phyloP scores from a whole-genome alignment of 169 alveolate genomes.

The Plasmodium relictum region DNA sequence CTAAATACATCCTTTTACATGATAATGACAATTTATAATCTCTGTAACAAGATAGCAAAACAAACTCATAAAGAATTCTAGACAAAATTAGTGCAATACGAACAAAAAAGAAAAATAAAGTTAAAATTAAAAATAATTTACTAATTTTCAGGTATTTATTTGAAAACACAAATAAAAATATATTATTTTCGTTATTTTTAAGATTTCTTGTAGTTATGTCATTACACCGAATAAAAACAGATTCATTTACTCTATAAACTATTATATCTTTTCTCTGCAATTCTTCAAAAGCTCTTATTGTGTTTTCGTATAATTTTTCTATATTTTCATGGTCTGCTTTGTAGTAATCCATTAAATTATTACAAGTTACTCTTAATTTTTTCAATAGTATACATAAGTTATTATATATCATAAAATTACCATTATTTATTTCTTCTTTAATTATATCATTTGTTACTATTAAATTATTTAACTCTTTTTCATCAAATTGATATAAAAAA shows the following conservation, averaged over 20 bases:
- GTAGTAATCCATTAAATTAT: conserved; percentile 18
- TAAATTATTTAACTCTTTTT: conserved; percentile 31
- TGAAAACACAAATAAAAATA: conserved; percentile 41
- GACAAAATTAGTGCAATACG: conserved; percentile 48
- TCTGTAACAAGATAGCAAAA: conserved; percentile 24
- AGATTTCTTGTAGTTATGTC: conserved; percentile 12
- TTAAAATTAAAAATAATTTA: conserved; percentile 23
- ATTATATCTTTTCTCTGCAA: conserved; percentile 12
- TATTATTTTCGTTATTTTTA: conserved; percentile 24
- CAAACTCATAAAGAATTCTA: conserved; percentile 60
- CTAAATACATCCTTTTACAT: conserved; percentile 60
- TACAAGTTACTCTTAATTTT: conserved; percentile 42
- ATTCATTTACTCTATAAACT: conserved; percentile 51
- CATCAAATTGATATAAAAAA: conserved; percentile 56
- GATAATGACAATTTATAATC: conserved; percentile 35
- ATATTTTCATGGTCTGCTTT: conserved; percentile 5
- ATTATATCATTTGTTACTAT: conserved; percentile 45
- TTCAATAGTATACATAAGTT: conserved; percentile 30
- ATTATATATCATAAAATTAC: conserved; percentile 33
- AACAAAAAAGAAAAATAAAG: conserved; percentile 42
- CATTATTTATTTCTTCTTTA: conserved; percentile 48
- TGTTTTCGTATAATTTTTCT: conserved; percentile 12
- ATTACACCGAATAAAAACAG: conserved; percentile 29
- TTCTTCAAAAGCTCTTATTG: conserved; percentile 34
- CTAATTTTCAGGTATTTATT: conserved; percentile 45